Evolutionary conservation across 306 rosid species (phyloP).

Genomic region (Dalbergia cultrata): DNA sequence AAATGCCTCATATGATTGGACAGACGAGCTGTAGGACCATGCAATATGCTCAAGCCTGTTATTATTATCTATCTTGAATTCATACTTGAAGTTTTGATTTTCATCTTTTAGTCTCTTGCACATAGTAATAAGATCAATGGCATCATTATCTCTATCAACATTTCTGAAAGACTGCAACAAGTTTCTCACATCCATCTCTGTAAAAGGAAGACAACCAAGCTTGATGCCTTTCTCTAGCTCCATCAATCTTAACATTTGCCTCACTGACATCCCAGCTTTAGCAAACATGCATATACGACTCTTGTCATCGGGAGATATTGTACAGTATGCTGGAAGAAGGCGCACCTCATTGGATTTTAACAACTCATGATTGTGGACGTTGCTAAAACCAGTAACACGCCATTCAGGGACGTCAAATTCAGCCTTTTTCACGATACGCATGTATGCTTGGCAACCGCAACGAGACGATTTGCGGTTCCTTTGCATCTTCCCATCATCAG

Average conservation of each 20-base stretch:
- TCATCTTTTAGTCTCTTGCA: conserved; percentile 87
- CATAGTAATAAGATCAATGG: conserved; percentile 85
- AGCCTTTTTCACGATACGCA: conserved; percentile 83
- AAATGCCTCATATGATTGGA: conserved; percentile 67
- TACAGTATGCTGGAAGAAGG: conserved; percentile 71
- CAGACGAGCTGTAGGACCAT: conserved; percentile 72
- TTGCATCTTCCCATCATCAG: conserved; percentile 84
- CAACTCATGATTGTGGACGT: conserved; percentile 80
- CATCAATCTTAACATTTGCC: conserved; percentile 90
- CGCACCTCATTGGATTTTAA: conserved; percentile 71
- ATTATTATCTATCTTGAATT: conserved; percentile 76
- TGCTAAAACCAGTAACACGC: conserved; percentile 93
- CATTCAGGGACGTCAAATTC: conserved; percentile 91
- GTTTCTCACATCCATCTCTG: conserved; percentile 85
- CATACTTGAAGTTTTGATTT: conserved; percentile 76
- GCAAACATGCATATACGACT: conserved; percentile 89
- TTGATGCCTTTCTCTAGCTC: conserved; percentile 89
- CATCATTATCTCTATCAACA: conserved; percentile 81
- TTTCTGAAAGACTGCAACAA: conserved; percentile 81
- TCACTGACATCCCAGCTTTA: conserved; percentile 92
- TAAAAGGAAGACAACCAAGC: conserved; percentile 84
- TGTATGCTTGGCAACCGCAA: conserved; percentile 86
- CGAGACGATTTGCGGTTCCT: conserved; percentile 87
- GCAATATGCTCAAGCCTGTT: conserved; percentile 88
- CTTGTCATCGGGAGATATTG: conserved; percentile 86